Percentiles rank a stretch among this genome's conserved stretches.
Conservation (phyloP, 2,329 filamentous ascomycete species). For the Lachnellula hyalina region DNA sequence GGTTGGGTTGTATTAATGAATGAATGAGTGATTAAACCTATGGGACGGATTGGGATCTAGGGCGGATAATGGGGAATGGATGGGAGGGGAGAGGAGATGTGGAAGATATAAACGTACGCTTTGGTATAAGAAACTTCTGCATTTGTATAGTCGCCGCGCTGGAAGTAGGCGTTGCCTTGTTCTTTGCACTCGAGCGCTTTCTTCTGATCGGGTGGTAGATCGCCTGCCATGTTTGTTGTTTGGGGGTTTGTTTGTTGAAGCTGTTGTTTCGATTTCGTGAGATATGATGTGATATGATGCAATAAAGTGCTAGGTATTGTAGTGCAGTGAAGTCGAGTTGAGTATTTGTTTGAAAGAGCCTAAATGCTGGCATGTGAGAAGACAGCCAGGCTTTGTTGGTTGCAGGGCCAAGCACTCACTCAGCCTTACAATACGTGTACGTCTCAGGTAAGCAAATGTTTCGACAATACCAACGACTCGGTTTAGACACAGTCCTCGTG, state of each 20-base stretch:
- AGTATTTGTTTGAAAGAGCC: neutral
- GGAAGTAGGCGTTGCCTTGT: conserved; percentile 48
- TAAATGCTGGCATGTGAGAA: neutral
- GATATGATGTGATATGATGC: neutral
- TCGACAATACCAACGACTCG: neutral
- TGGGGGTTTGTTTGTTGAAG: neutral
- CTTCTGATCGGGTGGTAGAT: conserved; percentile 10
- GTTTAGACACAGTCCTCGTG: neutral
- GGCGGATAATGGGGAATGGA: conserved; percentile 3
- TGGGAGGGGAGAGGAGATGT: too few relatives aligned
- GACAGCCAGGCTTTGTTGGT: neutral
- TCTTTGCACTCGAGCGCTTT: conserved; percentile 28
- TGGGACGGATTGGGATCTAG: too few relatives aligned
- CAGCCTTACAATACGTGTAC: neutral
- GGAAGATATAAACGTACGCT: too few relatives aligned
- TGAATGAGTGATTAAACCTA: too few relatives aligned
- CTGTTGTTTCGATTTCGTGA: neutral
- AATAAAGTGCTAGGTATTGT: too few relatives aligned
- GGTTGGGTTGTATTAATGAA: neutral
- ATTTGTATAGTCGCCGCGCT: conserved; percentile 55
- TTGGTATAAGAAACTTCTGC: conserved; percentile 69
- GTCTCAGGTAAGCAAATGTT: neutral
- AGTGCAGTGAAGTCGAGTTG: too few relatives aligned
- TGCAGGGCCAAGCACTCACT: neutral
- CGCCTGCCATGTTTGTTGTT: conserved; percentile 22